Percentiles rank a stretch among this genome's conserved stretches.
Conservation (phyloP, 169 alveolate genomes). For the Plasmodium berghei region DNA sequence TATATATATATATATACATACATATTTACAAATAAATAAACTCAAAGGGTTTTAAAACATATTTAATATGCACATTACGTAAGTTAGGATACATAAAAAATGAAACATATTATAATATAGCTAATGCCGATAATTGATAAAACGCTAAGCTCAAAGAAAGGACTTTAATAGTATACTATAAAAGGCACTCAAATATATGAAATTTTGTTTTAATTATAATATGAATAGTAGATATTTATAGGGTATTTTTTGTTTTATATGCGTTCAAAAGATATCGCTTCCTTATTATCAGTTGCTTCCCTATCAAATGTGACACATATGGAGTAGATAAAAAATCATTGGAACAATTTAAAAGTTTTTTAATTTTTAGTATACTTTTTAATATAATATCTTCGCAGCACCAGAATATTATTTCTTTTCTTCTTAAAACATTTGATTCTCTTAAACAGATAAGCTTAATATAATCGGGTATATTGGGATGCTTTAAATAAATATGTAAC, state of each 20-base stretch:
- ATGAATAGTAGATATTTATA: neutral
- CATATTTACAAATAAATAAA: neutral
- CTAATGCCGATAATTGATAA: too few species aligned
- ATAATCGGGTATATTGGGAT: constrained; percentile 62
- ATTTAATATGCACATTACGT: too few species aligned
- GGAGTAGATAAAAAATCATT: constrained; percentile 72
- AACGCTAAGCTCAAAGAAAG: too few species aligned
- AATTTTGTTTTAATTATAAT: too few species aligned
- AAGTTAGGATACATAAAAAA: too few species aligned
- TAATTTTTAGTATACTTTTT: constrained; percentile 34
- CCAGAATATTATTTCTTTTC: constrained; percentile 74
- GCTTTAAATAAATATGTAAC: constrained; percentile 53
- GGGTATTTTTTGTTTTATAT: constrained; percentile 6
- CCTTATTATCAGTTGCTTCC: constrained; percentile 50
- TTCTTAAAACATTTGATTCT: constrained; percentile 53
- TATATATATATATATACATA: neutral
- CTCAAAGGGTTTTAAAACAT: too few species aligned
- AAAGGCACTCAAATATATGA: too few species aligned
- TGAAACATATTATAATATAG: too few species aligned
- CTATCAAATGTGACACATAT: constrained; percentile 69
- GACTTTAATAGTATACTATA: too few species aligned
- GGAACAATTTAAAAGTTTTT: constrained; percentile 57
- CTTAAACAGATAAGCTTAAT: constrained; percentile 68
- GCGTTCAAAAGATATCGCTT: constrained; percentile 35
- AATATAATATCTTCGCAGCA: constrained; percentile 45